Evolutionary conservation across 164 flowering plant genomes (phyloP), one percentile per base, ranked within the genome.

Genomic region (Saururus chinensis): DNA sequence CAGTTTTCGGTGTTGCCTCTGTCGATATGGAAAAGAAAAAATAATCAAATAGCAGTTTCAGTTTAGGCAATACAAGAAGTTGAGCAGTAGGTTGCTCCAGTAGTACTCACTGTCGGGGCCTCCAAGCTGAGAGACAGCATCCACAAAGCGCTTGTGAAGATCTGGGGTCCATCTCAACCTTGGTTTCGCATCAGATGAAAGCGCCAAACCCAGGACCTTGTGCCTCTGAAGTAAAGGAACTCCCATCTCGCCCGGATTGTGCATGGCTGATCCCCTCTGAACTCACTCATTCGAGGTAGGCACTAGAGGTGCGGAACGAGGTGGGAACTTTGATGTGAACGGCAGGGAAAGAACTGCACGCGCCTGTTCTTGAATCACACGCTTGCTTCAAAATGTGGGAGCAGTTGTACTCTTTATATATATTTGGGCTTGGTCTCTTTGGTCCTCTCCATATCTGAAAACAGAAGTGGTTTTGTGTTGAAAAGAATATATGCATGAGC

Each of bases 1-100:
- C 71, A 64, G 87, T 74, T 75, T 88, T 93, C 9, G 98, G 98
- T 59, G 98, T 93, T 52, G 97, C 98, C 72, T 84, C 97, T 93
- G 82, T 65, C n/a, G n/a, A n/a, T n/a, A n/a, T n/a, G n/a, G 61
- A 69, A 68, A 58, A 67, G 7, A 70, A 53, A 41, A 56, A n/a
- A n/a, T n/a, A n/a, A 65, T 72, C 56, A 5, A 21, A 42, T 30
- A 48, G 41, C 30, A 54, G 35, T n/a, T 23, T 30, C 24, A 56
- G 2, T 59, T 42, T 19, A 22, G 51, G 8, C 51, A 58, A 60
- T 1, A 24, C n/a, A 55, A 56, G 60, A 55, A 55, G 19, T 45
- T 24, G 37, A 24, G 4, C 25, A 12, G 24, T 52, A 40, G 58
- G 69, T 73, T 12, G 49, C 17, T 45, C 7, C 4, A 7, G 17